These are phyloP conservation scores for Sclerotinia sclerotiorum DNA, from an alignment of 2,329 filamentous ascomycete species.

Conservation along the genomic window DNA sequence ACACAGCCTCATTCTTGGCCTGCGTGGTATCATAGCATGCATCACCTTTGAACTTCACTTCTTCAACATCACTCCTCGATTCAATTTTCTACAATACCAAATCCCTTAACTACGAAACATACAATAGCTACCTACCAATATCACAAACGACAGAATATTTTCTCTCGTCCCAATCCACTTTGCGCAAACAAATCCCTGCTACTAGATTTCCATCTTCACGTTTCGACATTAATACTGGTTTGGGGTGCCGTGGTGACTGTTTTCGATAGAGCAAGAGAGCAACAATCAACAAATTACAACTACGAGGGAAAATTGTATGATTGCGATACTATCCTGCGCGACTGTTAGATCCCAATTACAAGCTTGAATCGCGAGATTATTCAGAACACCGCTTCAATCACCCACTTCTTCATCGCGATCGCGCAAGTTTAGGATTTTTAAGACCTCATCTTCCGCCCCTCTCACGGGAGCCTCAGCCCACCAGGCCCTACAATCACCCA, in stretches of 20 bases:
- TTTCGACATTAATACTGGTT: not conserved
- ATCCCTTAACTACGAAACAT: not conserved
- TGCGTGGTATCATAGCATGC: not conserved
- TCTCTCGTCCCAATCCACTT: not conserved
- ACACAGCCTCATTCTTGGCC: conserved; percentile 16
- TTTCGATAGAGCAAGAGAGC: not conserved
- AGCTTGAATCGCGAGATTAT: not conserved
- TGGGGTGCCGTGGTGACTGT: not conserved
- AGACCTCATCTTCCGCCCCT: too few relatives aligned
- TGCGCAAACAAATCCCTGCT: not conserved
- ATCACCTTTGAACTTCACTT: not conserved
- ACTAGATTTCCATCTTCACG: not conserved
- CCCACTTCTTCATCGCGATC: not conserved
- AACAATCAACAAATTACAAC: not conserved
- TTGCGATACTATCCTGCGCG: not conserved
- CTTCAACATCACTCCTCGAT: not conserved
- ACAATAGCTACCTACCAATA: not conserved
- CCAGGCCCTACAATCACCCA: not conserved
- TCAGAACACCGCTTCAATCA: not conserved
- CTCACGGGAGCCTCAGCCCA: too few relatives aligned
- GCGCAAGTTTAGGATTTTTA: too few relatives aligned
- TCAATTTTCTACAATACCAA: not conserved
- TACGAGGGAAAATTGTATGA: not conserved
- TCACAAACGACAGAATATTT: too few relatives aligned
- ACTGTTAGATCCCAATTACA: not conserved